Base-by-base conservation (phyloP, 352 stramenopile genomes). In the Globisporangium rhizosaccharum region DNA sequence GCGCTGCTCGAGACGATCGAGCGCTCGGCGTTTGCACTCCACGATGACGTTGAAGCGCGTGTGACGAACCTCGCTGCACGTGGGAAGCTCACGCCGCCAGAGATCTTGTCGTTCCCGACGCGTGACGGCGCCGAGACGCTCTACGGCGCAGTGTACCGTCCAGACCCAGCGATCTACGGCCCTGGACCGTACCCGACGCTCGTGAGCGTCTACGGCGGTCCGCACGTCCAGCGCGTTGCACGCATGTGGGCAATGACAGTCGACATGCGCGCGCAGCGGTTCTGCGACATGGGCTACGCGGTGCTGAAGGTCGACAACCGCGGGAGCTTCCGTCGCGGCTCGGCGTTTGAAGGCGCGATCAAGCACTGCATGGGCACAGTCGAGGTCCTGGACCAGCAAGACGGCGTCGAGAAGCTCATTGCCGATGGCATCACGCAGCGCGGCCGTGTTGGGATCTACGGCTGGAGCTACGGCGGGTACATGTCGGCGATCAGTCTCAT, bases 401-500 rank as follows among this genome's bases (percentile, higher is more conserved):
- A 91, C 56, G 87, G 77, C 47, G 84, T 96, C 42, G 68, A 68
- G 39, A 87, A 88, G 67, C 73, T 98, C 46, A 72, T 95, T 17
- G 48, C 75, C 11, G 72, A 96, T 63, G 91, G 94, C 50, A 72
- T 98, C 36, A 96, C 90, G 46, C 87, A 98, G 67, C 63, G 85
- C 14, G 87, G 78, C 10, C 66, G 88, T 59, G 84, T 97, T 55
- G 85, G 96, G 72, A 97, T 99, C 66, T 98, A 98, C 70, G 97
- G 97, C 50, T 99, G 97, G 97, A 98, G 90, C 62, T 99, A 99
- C 79, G 97, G 97, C 53, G 97, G 97, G 15, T 99, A 99, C 78
- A 95, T 99, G 85, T 88, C 92, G 53, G 86, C 93, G 51, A 99
- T 99, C 81, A 97, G 90, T 62, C 79, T 99, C 37, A 96, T 97